Evolutionary conservation across 805 yeast species (phyloP), one percentile per base, ranked within the genome.

Genomic region (Suhomyces xylopsoci): DNA sequence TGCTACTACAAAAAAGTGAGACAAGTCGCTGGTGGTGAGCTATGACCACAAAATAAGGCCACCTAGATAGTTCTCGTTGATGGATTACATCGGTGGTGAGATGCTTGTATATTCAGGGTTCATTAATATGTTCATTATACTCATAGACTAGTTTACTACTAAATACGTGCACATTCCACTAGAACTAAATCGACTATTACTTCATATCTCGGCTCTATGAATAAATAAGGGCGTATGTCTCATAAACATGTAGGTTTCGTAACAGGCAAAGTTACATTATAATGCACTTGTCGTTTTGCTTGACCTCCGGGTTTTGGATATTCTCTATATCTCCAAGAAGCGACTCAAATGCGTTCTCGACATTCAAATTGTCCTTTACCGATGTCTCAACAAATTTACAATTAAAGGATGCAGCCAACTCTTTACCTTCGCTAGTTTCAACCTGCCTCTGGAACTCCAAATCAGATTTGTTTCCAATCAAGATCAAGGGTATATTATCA

Each of bases 401-500:
- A 26, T 75, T 73, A 56, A 78, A 79, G 53, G 70, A 69, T 45
- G 65, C 60, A 3, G 81, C 80, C 57, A 79, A 62, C 24, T 64
- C 66, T 60, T 66, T 62, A 10, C 80, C 80, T 69, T 55, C 68
- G 12, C 55, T 48, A 14, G 54, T 75, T 12, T 82, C 71, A 14
- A 86, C 88, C 55, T 93, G 81, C 60, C 87, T 84, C 56, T 80
- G 80, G 50, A 65, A 67, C 55, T 81, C 79, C 48, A 88, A 73
- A 66, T 88, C 96, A 48, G 81, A 71, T 69, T 89, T 88, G 69
- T 88, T 88, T 12, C 94, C 96, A 45, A 53, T 58, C 49, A 80
- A 67, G 10, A 80, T 75, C 68, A 81, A 67, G 1, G 83, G 83
- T 7, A 76, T 69, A 34, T 70, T 67, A 48, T 78, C 81, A 47